Percentiles rank a stretch among this genome's conserved stretches.
Evolutionary conservation across 331 rosid genomes (phyloP).

Genomic region (Arachis monticola): DNA sequence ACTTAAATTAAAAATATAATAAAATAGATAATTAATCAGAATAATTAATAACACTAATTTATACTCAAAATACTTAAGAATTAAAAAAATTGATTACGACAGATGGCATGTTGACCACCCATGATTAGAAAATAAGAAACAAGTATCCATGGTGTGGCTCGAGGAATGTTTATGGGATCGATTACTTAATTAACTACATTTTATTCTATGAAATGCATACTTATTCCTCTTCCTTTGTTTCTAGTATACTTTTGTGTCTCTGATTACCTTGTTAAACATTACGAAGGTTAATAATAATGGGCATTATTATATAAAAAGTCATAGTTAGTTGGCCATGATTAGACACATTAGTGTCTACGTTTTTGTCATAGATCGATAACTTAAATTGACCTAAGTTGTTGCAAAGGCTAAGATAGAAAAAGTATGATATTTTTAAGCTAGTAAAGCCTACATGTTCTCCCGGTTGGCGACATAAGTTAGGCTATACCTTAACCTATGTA

Average conservation of each 20-base stretch:
- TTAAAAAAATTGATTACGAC: constrained; percentile 42
- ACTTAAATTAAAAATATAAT: too few relatives aligned
- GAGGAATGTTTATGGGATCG: constrained; percentile 48
- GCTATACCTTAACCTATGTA: constrained; percentile 41
- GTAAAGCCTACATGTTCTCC: constrained; percentile 44
- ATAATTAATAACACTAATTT: too few relatives aligned
- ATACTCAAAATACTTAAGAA: too few relatives aligned
- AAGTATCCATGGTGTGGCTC: constrained; percentile 56
- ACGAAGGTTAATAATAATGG: constrained; percentile 10
- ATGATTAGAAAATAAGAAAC: constrained; percentile 25
- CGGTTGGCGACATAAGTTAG: constrained; percentile 51
- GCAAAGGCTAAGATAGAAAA: constrained; percentile 13
- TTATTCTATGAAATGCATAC: not conserved
- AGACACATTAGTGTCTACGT: constrained; percentile 20
- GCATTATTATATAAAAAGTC: constrained; percentile 19
- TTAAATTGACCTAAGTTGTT: not conserved
- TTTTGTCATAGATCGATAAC: constrained; percentile 19
- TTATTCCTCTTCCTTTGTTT: constrained; percentile 16
- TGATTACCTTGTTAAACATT: constrained; percentile 17
- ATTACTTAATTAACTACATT: constrained; percentile 27
- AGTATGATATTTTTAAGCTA: constrained; percentile 13
- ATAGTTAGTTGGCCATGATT: constrained; percentile 38
- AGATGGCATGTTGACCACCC: constrained; percentile 46
- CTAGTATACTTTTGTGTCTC: constrained; percentile 29
- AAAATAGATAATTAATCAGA: too few relatives aligned